Conservation (phyloP, 2,329 filamentous ascomycete genomes). For the Sporothrix brunneoviolacea region DNA sequence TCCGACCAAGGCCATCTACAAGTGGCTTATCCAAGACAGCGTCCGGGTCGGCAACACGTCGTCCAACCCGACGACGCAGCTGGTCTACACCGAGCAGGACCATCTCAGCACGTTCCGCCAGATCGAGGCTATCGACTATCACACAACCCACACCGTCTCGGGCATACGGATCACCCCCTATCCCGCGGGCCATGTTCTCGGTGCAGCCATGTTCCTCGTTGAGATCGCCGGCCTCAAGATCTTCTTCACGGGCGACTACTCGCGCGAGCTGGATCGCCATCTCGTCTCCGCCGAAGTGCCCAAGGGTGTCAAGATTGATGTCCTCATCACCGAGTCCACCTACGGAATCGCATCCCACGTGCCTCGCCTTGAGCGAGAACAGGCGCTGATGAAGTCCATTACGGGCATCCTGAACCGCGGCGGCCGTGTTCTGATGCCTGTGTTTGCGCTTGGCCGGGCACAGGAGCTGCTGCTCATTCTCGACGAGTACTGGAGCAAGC, state of each 20-base stretch:
- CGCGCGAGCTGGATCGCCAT: conserved; percentile 89
- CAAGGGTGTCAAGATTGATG: conserved; percentile 82
- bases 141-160: conserved; percentile 94
- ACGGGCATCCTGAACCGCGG: conserved; percentile 86
- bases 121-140: conserved; percentile 97
- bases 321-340: conserved; percentile 94
- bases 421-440: conserved; percentile 86
- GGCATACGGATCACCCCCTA: conserved; percentile 96
- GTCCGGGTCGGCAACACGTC: conserved; percentile 76
- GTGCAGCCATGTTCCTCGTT: conserved; percentile 96
- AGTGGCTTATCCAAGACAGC: conserved; percentile 97
- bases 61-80: conserved; percentile 57
- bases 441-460: conserved; percentile 88
- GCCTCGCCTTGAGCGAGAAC: conserved; percentile 82
- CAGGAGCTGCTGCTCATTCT: conserved; percentile 92
- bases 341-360: conserved; percentile 94
- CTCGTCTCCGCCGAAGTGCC: conserved; percentile 90
- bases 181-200: conserved; percentile 94
- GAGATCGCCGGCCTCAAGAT: conserved; percentile 96
- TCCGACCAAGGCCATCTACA: conserved; percentile 98
- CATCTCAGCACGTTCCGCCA: conserved; percentile 87
- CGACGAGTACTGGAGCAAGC: conserved; percentile 93
- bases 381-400: conserved; percentile 90
- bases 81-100: conserved; percentile 91
- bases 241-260: conserved; percentile 97